Evolutionary conservation across 176 grass and related monocot genomes (phyloP).

Genomic region (Puccinellia tenuiflora): DNA sequence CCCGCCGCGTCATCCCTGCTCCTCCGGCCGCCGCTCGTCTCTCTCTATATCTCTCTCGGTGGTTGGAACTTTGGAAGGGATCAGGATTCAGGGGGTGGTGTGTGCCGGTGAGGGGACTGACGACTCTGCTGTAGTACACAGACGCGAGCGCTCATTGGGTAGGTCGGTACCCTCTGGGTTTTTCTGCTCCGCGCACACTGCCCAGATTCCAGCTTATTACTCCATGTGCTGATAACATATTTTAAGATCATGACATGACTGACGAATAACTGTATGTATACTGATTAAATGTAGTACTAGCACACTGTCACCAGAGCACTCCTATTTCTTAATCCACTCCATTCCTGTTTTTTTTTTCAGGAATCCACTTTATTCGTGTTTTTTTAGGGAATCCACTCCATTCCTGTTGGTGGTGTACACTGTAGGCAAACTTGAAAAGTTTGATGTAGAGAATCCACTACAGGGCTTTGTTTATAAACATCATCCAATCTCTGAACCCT

Average conservation of each 20-base stretch:
- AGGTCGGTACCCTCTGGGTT: neutral
- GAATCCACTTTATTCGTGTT: no score
- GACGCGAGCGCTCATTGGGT: neutral
- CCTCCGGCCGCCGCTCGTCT: neutral
- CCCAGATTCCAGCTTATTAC: neutral
- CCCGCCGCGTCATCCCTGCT: constrained; percentile 35
- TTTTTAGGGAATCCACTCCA: no score
- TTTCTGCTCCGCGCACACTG: neutral
- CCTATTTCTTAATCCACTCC: no score
- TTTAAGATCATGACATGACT: neutral
- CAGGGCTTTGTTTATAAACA: no score
- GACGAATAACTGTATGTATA: neutral
- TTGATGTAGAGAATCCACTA: no score
- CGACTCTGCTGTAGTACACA: neutral
- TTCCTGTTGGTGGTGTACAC: neutral
- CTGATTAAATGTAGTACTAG: neutral
- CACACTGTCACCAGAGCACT: no score
- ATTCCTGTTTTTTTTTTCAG: no score
- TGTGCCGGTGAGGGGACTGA: neutral
- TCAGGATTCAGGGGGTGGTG: neutral
- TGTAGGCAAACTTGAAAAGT: no score
- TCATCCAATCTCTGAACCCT: no score
- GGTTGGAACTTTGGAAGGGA: neutral
- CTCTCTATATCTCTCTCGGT: neutral
- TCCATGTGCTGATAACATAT: neutral